Evolutionary conservation across 768 basidiomycete genomes (phyloP).

Genomic region (Boletus patriciae): DNA sequence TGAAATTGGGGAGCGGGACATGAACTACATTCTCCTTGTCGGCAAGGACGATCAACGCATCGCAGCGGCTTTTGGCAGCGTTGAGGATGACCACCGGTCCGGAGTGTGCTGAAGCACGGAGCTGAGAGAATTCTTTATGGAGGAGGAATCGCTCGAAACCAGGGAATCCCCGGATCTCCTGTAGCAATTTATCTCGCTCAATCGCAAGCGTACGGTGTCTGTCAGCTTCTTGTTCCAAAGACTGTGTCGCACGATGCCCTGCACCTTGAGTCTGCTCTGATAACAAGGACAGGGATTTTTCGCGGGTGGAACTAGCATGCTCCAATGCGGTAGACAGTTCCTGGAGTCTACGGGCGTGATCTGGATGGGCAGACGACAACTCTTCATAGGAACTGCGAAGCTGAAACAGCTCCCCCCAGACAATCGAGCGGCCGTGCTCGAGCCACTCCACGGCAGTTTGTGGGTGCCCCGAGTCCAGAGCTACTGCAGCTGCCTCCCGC

Average conservation of each 20-base stretch:
- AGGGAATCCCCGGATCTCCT: not conserved
- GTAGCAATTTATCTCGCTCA: conserved; percentile 1
- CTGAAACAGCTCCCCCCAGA: conserved; percentile 13
- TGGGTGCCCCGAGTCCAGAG: not conserved
- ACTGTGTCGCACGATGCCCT: not conserved
- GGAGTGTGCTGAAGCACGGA: not conserved
- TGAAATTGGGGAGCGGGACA: conserved; percentile 5
- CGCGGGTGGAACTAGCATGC: not conserved
- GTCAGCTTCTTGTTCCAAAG: conserved; percentile 1
- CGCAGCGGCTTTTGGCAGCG: conserved; percentile 25
- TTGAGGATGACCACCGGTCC: not conserved
- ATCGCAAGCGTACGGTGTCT: conserved; percentile 7
- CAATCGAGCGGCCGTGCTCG: conserved; percentile 18
- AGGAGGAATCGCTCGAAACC: conserved; percentile 8
- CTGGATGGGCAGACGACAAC: not conserved
- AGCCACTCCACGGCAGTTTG: conserved; percentile 17
- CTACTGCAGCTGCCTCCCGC: conserved; percentile 8
- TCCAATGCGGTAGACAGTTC: not conserved
- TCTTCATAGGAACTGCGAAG: conserved; percentile 11
- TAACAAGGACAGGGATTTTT: not conserved
- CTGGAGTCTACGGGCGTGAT: not conserved
- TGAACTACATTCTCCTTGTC: not conserved
- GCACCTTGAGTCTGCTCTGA: not conserved
- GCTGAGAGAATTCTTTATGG: conserved; percentile 2
- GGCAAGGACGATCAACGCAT: conserved; percentile 25